Base-by-base conservation (phyloP, 2,329 filamentous ascomycete species). In the Onygena corvina region DNA sequence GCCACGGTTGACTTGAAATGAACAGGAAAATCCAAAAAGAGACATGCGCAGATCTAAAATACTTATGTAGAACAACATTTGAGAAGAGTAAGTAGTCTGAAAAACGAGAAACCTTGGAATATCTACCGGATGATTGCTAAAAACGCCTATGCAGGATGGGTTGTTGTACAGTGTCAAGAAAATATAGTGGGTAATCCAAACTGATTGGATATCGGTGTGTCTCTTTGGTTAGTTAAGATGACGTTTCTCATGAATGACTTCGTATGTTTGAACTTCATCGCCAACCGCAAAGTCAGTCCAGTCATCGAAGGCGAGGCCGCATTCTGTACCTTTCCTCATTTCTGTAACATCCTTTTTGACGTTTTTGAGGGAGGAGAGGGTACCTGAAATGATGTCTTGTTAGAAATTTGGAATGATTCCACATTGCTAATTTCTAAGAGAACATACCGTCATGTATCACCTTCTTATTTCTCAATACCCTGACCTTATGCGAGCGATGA, bases 271-370 rank as follows among this genome's bases (percentile, higher is more conserved):
- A 53, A 98, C 76, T 64, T 83, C 78, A 67, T 98, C 92, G 23
- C 90, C 92, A 11, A 80, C 72, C 60, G 82, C 65, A 62, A 96
- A 84, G 18, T 80, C 84, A 44, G 83, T 74, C 80, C 87, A 98
- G 27, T 74, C 76, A 2, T 83, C 80, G 60, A 98, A 90, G 47
- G 79, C 81, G 57, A 98, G 82, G 56, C 92, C 92, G 60, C 92
- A 98, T 67, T 98, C 92, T n/a, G 76, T 79, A 51, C 88, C 89
- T 68, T 94, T 96, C 59, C 80, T 81, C 80, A 94, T 92, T 61
- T 94, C 86, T 40, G 73, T 72, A 25, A 92, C 85, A 56, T 95
- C 86, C 64, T 93, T 93, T 75, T 96, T 95, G 64, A 84, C 80
- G 60, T 93, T 85, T 70, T 92, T 95, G 51, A 98, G 78, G 1